Base-by-base conservation (phyloP, 2,329 filamentous ascomycete species). In the Monosporascus sp. region DNA sequence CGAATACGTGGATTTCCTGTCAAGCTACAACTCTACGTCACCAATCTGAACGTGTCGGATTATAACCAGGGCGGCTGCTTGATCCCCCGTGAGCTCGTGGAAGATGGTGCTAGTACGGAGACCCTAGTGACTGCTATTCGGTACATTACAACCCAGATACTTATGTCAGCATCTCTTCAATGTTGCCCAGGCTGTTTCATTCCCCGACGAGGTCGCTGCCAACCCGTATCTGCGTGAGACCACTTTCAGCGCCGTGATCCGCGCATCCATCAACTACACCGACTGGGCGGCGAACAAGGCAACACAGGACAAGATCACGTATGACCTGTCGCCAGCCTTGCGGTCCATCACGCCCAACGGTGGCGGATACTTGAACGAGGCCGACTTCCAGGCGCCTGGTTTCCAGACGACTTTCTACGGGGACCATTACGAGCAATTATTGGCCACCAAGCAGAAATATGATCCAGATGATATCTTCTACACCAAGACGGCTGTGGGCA, bases 381-480 rank as follows among this genome's bases (percentile, higher is more conserved):
- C 66, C 0, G 69, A 74, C 57, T 71, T 70, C 22, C 59, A 62
- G 15, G 56, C 68, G 22, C 59, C 62, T 1, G 53, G 66, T 39
- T 73, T 62, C 53, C 57, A 70, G 56, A 44, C 60, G 6, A 54
- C 52, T 1, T 72, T 71, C 52, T 74, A 65, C 55, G 71, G 72
- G 2, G 55, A 48, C 1, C 69, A 72, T 49, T 73, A 74, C 51
- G 41, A 49, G 1, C 53, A 51, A 9, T 55, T 74, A 41, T 17
- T 66, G 14, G 46, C 17, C 0, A 64, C 79, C 24, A 79, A 79
- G 67, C 55, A 65, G 15, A 70, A 63, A 47, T 76, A 72, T 56
- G 76, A 76, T 59, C 62, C 70, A 4, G 25, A 65, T 2, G 60
- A 60, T 5, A 45, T 77, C 2, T 74, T 72, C 36, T 72, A 74